Evolutionary conservation across 148 eudicot genomes (phyloP), one percentile per base, ranked within the genome.

Genomic region (Drosera capensis): DNA sequence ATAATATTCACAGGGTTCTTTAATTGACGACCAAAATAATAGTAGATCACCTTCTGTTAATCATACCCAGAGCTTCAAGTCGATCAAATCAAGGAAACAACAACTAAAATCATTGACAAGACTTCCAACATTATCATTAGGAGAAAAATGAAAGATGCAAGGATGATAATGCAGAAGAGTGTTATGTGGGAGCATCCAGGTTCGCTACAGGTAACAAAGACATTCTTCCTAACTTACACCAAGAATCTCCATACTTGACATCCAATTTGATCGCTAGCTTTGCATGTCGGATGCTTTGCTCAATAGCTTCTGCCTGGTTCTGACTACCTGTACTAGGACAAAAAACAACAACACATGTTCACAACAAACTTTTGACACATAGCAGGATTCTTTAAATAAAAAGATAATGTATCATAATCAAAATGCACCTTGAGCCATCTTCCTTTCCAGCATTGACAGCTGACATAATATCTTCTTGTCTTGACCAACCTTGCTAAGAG

Each of bases 181-280:
- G n/a, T n/a, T n/a, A n/a, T n/a, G n/a, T n/a, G n/a, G n/a, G n/a
- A n/a, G n/a, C n/a, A n/a, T n/a, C n/a, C n/a, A n/a, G n/a, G n/a
- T n/a, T n/a, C n/a, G n/a, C n/a, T n/a, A n/a, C n/a, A n/a, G n/a
- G n/a, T n/a, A n/a, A n/a, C n/a, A n/a, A n/a, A n/a, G n/a, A n/a
- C n/a, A n/a, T n/a, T n/a, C n/a, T n/a, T n/a, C n/a, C n/a, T n/a
- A 43, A 43, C 96, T 79, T 79, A 88, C 96, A 88, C 96, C 96
- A 88, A 62, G 96, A 77, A 61, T 83, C 68, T 51, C 96, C 96
- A 64, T 88, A 94, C 55, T 62, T 78, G 50, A 88, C 94, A 65
- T 88, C 96, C 55, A 88, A 66, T 50, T 71, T 46, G 48, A 83
- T 71, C 45, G 96, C 96, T 68, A 83, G 86, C 72, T 73, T 88